phyloP scores from a whole-genome alignment of 2,329 filamentous ascomycete species.

The Metarhizium rileyi region DNA sequence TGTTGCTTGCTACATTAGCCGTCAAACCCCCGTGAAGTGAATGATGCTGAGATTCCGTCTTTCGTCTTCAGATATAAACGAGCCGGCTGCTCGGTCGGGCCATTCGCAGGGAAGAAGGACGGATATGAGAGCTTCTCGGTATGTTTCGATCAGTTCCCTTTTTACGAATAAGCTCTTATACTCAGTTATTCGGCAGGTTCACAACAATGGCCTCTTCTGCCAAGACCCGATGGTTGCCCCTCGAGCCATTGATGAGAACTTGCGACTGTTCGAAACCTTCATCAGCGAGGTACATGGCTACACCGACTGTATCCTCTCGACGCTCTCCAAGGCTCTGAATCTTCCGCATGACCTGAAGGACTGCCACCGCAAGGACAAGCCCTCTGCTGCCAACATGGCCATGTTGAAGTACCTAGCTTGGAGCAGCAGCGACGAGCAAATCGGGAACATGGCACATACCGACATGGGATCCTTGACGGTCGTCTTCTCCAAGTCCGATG shows the following conservation, averaged over 20 bases:
- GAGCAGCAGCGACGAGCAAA: constrained; percentile 7
- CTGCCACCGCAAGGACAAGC: constrained; percentile 9
- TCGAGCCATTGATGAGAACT: constrained; percentile 4
- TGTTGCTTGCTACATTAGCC: too few species aligned
- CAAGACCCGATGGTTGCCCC: constrained; percentile 4
- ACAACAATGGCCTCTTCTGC: constrained; percentile 7
- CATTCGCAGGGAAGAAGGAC: constrained; percentile 2
- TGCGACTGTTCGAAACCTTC: constrained; percentile 5
- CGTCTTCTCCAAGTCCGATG: constrained; percentile 12
- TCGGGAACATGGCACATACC: constrained; percentile 12
- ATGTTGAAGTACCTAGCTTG: constrained; percentile 12
- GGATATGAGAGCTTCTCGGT: constrained; percentile 6
- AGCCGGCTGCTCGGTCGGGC: constrained; percentile 3
- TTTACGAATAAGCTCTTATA: constrained; percentile 88
- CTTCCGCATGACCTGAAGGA: constrained; percentile 3
- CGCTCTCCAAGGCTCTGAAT: constrained; percentile 2
- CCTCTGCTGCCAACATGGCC: constrained; percentile 9
- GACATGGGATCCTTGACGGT: constrained; percentile 14
- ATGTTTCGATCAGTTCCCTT: constrained; percentile 21
- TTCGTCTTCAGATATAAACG: not conserved
- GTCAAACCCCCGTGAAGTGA: too few species aligned
- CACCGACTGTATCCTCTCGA: constrained; percentile 6
- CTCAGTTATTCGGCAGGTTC: too few species aligned
- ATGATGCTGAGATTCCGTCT: not conserved
- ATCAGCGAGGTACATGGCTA: constrained; percentile 6